Conservation (phyloP, 768 basidiomycete genomes). For the Boletus tomentosulus region DNA sequence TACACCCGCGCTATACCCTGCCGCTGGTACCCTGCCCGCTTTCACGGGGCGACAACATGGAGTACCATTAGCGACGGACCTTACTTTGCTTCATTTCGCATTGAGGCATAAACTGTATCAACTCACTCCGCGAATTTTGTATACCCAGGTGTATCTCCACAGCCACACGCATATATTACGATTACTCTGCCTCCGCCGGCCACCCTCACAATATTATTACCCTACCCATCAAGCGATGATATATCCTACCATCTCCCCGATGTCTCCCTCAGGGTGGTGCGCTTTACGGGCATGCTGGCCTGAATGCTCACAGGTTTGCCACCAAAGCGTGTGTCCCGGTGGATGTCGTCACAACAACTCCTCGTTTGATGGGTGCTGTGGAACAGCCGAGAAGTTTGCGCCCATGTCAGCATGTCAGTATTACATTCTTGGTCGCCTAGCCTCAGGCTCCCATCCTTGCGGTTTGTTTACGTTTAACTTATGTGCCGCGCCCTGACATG, state of each 20-base stretch:
- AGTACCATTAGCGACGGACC: no score
- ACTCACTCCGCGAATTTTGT: slow-evolving; percentile 42
- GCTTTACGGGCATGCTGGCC: slow-evolving; percentile 40
- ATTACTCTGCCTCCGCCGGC: slow-evolving; percentile 46
- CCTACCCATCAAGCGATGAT: slow-evolving; percentile 54
- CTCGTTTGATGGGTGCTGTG: no score
- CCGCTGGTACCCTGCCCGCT: no score
- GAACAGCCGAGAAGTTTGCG: no score
- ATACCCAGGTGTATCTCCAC: slow-evolving; percentile 46
- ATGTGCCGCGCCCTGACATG: no score
- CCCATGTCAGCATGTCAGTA: no score
- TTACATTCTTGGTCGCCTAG: no score
- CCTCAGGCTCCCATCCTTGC: no score
- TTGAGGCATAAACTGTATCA: slow-evolving; percentile 42
- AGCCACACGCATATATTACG: slow-evolving; percentile 53
- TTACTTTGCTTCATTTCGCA: no score
- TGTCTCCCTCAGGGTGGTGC: slow-evolving; percentile 47
- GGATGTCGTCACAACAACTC: slow-evolving; percentile 45
- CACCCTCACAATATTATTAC: slow-evolving; percentile 60
- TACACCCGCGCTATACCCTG: slow-evolving; percentile 41
- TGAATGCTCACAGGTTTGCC: slow-evolving; percentile 33
- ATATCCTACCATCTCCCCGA: slow-evolving; percentile 49
- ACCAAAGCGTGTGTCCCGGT: slow-evolving; percentile 40
- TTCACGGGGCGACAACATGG: no score
- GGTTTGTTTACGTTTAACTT: no score